These are phyloP conservation scores for Xylaria sp. DNA, from an alignment of 2,329 filamentous ascomycete genomes.

Conservation along the genomic window DNA sequence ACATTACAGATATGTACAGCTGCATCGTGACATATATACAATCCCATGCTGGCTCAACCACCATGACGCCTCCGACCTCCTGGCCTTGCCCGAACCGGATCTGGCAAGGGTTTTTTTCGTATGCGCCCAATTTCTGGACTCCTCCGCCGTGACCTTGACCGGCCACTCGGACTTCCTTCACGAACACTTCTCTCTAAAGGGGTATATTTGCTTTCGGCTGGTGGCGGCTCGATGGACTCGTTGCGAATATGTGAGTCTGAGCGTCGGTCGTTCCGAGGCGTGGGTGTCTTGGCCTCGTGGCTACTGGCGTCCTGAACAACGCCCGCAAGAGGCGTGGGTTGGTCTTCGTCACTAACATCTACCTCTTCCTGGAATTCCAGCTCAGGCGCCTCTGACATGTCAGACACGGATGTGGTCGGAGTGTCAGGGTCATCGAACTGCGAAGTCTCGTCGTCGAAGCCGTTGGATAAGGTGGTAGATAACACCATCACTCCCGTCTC, in stretches of 20 bases:
- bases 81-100: conserved; percentile 44
- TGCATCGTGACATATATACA: conserved; percentile 41
- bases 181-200: conserved; percentile 30
- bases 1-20: conserved; percentile 32
- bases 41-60: conserved; percentile 36
- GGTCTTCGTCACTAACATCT: conserved; percentile 32
- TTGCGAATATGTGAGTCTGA: conserved; percentile 39
- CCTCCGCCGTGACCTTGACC: conserved; percentile 43
- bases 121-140: conserved; percentile 53
- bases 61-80: conserved; percentile 44
- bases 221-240: conserved; percentile 24
- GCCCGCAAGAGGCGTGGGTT: conserved; percentile 23
- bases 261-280: conserved; percentile 43
- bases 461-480: conserved; percentile 39
- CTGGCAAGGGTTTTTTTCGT: conserved; percentile 50
- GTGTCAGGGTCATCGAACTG: conserved; percentile 50
- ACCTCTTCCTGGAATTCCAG: conserved; percentile 38
- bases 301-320: conserved; percentile 38
- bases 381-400: conserved; percentile 46
- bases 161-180: conserved; percentile 38
- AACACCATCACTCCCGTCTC: conserved; percentile 47
- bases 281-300: conserved; percentile 49
- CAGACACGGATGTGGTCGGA: conserved; percentile 48
- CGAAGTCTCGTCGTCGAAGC: conserved; percentile 47
- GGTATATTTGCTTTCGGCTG: conserved; percentile 31